Conservation (phyloP, 2,329 filamentous ascomycete species). For the Aureobasidium namibiae region DNA sequence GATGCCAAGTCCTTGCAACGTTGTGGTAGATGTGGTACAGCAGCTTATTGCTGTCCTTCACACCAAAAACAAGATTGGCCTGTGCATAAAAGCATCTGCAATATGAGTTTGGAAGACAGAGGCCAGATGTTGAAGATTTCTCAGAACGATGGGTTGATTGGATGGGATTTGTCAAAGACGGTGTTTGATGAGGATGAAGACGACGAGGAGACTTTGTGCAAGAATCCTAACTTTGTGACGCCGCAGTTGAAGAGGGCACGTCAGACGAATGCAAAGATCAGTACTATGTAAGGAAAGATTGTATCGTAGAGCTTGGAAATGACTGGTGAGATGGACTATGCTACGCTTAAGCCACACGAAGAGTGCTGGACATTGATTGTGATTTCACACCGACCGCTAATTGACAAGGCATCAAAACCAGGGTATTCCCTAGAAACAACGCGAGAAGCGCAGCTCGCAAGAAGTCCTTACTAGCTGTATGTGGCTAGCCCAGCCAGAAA, state of each 20-base stretch:
- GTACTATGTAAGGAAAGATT: not conserved
- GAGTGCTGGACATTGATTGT: not conserved
- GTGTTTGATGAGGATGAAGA: not conserved
- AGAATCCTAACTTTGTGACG: not conserved
- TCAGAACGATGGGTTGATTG: constrained; percentile 15
- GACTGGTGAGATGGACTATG: not conserved
- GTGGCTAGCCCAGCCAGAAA: not conserved
- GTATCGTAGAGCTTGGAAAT: not conserved
- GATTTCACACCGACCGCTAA: not conserved
- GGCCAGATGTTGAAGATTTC: constrained; percentile 18
- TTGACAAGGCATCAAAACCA: not conserved
- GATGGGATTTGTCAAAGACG: constrained; percentile 5
- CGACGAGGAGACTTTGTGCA: not conserved
- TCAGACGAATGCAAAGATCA: not conserved
- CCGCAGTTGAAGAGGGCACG: not conserved
- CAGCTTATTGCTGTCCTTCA: constrained; percentile 17
- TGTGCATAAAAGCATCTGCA: constrained; percentile 19
- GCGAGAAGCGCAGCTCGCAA: too few species aligned
- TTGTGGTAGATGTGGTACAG: constrained; percentile 19
- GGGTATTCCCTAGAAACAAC: too few species aligned
- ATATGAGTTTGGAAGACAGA: constrained; percentile 17
- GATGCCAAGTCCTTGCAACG: constrained; percentile 7
- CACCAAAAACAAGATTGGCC: constrained; percentile 19
- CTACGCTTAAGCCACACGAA: not conserved
- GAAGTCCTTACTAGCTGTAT: too few species aligned